phyloP scores from a whole-genome alignment of 805 yeast genomes.

The Kodamaea restingae region DNA sequence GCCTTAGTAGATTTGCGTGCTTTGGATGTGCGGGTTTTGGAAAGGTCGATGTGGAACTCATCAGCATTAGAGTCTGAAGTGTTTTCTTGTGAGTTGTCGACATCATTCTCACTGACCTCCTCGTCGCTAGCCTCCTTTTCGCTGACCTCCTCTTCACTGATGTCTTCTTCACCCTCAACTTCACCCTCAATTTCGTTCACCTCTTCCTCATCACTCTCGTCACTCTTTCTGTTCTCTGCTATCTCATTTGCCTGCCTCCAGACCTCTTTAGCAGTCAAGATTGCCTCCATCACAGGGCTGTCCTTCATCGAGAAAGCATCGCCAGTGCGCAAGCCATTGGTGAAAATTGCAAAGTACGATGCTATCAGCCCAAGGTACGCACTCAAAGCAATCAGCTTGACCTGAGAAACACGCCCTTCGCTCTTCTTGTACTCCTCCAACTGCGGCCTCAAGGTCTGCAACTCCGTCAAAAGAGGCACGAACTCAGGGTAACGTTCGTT shows the following conservation, averaged over 20 bases:
- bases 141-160: slow-evolving; percentile 15
- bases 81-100: slow-evolving; percentile 15
- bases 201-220: slow-evolving; percentile 11
- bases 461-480: slow-evolving; percentile 67
- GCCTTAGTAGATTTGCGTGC: slow-evolving; percentile 15
- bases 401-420: slow-evolving; percentile 32
- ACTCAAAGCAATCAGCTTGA: slow-evolving; percentile 67
- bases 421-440: slow-evolving; percentile 20
- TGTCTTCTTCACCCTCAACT: slow-evolving; percentile 19
- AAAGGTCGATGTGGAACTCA: slow-evolving; percentile 49
- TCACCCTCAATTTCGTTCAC: slow-evolving; percentile 10
- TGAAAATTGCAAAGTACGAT: slow-evolving; percentile 73
- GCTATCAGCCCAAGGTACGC: slow-evolving; percentile 76
- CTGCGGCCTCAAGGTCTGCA: slow-evolving; percentile 37
- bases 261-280: slow-evolving; percentile 74
- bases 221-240: slow-evolving; percentile 28
- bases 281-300: slow-evolving; percentile 84
- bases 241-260: slow-evolving; percentile 80
- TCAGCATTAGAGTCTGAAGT: slow-evolving; percentile 16
- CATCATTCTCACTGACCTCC: slow-evolving; percentile 23
- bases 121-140: slow-evolving; percentile 7
- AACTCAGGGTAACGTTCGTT: slow-evolving; percentile 77
- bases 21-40: slow-evolving; percentile 47
- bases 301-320: slow-evolving; percentile 69
- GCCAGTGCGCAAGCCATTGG: slow-evolving; percentile 50